Base-by-base conservation (phyloP, 139 green algal genomes). In the Chlorella sp. region DNA sequence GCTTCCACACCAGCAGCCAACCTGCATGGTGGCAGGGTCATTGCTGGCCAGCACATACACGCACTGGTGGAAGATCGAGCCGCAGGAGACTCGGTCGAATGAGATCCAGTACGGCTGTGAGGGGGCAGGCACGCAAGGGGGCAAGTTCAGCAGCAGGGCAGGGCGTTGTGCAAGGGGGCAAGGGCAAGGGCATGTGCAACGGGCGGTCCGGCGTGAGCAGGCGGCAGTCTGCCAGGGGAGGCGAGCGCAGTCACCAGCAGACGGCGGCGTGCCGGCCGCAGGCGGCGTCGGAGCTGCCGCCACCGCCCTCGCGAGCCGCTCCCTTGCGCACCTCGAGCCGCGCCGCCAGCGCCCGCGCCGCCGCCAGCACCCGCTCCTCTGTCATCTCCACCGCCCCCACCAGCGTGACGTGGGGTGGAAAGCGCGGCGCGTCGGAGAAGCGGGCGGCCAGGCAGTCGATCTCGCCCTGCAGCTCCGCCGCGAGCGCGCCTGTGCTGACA, bases 321-420 rank as follows among this genome's bases (percentile, higher is more conserved):
- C 11, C 7, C 27, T 33, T 25, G 5, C 74, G 33, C 23, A 78
- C 77, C 70, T 68, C 41, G 35, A 83, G 41, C 35, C 41, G 27
- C 33, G 27, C 38, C 14, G 64, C 78, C 2, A 87, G 61, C 15
- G 71, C 5, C 31, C 55, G 40, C 6, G 81, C 61, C 5, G 40
- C 73, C 5, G 8, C 27, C 53, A 81, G 45, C 25, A 82, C 73
- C 0, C 77, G 53, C 9, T 38, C 63, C 58, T 86, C 55, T 15
- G 72, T 56, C 1, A 25, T n/a, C 12, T 67, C n/a, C 27, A 86
- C 66, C 53, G 79, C 82, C 19, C 82, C 82, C 8, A 87, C 43
- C 11, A 87, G 73, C 7, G 82, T 87, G 35, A 87, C 80, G 60
- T 87, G 82, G 2, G 82, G 79, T 8, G 27, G 7, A 38, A 87